These are phyloP conservation scores for Neodidymelliopsis sp. DNA, from an alignment of 2,329 filamentous ascomycete genomes.

Conservation along the genomic window DNA sequence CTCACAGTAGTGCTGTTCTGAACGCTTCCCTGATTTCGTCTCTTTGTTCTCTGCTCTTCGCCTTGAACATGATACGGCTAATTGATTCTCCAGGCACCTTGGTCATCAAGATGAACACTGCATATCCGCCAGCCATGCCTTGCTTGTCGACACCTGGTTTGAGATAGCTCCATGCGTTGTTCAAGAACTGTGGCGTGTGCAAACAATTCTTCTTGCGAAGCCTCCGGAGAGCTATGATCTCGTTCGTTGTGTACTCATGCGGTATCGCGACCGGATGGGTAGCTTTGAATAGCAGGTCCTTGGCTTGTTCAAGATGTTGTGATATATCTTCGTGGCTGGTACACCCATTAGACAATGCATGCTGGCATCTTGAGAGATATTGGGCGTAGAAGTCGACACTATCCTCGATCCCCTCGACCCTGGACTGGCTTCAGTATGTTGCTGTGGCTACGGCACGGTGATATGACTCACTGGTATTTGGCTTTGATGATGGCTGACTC, in stretches of 20 bases:
- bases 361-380: too few species aligned
- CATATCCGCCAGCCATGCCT: not conserved
- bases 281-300: too few species aligned
- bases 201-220: not conserved
- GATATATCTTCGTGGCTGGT: too few species aligned
- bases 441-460: too few species aligned
- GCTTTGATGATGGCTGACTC: not conserved
- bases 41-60: not conserved
- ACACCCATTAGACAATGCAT: too few species aligned
- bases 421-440: too few species aligned
- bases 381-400: too few species aligned
- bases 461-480: slow-evolving; percentile 5
- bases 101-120: not conserved
- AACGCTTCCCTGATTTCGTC: not conserved
- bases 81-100: not conserved
- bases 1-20: not conserved
- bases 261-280: too few species aligned
- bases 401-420: too few species aligned
- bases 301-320: too few species aligned
- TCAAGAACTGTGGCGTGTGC: not conserved
- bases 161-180: not conserved
- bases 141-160: not conserved
- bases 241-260: too few species aligned
- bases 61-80: not conserved
- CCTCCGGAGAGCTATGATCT: not conserved